Conservation (phyloP, 164 flowering plant species). For the Stephania yunnanensis region DNA sequence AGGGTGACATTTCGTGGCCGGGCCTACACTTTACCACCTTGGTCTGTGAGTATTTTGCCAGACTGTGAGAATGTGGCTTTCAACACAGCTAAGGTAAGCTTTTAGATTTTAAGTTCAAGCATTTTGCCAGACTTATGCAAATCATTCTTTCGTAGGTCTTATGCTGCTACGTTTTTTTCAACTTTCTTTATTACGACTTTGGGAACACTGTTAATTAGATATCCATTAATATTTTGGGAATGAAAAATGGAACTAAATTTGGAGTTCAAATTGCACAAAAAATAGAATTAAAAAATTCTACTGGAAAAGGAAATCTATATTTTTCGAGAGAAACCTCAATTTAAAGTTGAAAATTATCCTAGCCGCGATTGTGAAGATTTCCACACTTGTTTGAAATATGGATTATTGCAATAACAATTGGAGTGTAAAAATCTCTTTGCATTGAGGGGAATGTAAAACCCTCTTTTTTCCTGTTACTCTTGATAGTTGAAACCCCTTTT, state of each 20-base stretch:
- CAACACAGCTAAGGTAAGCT: slow-evolving; percentile 80
- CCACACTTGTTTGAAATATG: not conserved
- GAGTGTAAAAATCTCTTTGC: no score
- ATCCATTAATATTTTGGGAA: not conserved
- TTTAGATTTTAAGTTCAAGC: not conserved
- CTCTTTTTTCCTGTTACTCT: no score
- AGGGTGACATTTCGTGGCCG: slow-evolving; percentile 55
- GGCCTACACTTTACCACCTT: slow-evolving; percentile 66
- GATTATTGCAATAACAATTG: no score
- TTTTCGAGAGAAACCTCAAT: not conserved
- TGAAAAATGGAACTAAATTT: not conserved
- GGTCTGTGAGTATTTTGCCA: slow-evolving; percentile 94
- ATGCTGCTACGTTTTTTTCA: not conserved
- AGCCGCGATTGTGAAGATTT: not conserved
- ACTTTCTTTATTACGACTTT: not conserved
- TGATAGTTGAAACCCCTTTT: no score
- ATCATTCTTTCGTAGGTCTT: not conserved
- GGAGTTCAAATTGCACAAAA: not conserved
- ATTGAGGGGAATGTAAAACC: no score
- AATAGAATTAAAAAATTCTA: no score
- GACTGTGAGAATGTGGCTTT: slow-evolving; percentile 60
- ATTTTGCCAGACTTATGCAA: not conserved
- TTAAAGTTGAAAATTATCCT: not conserved
- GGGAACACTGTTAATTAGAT: not conserved
- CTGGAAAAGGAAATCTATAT: not conserved